Evolutionary conservation across 495 filamentous ascomycete species (phyloP), one percentile per base, ranked within the genome.

Genomic region (Xanthoparmelia taractica): DNA sequence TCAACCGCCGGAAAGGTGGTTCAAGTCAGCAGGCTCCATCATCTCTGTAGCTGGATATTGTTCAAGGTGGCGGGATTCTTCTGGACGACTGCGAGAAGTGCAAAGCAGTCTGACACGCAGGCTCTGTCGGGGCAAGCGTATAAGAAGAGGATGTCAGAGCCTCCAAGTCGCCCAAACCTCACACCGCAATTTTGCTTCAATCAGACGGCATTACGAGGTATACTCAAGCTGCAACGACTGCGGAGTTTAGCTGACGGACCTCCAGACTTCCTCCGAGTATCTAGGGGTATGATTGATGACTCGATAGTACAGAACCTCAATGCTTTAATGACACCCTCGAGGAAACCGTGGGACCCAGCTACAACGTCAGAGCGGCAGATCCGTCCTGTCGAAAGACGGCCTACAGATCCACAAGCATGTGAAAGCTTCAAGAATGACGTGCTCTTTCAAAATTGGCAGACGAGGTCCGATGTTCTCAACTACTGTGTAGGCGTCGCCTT

Each of bases 111-210:
- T 18, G 55, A 38, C 25, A 58, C 7, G n/a, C 41, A 34, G 3
- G 41, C 38, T 34, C 1, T 15, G 20, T 31, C 31, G 34, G 50
- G 10, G 11, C 38, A 41, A 48, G 18, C 25, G 1, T 23, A 12
- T 6, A 50, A 33, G 31, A 31, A 41, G 43, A 70, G 66, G 63
- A 94, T 94, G 89, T 79, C 85, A 48, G 76, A 80, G 64, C 77
- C 84, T 33, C 76, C 82, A 13, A 75, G 79, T 31, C 77, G 78
- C 54, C 90, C 91, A 6, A 69, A 71, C 48, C 78, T 97, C 56
- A 93, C 83, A 34, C 92, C 93, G 23, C 89, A 92, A 72, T 94
- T 97, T 70, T 98, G 94, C 73, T 97, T 97, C 78, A 87, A 92
- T 57, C 90, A 92, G 56, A 82, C 84, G 34, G 82, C 89, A 17